phyloP scores from a whole-genome alignment of 441 rosid species.

The Eruca vesicaria region DNA sequence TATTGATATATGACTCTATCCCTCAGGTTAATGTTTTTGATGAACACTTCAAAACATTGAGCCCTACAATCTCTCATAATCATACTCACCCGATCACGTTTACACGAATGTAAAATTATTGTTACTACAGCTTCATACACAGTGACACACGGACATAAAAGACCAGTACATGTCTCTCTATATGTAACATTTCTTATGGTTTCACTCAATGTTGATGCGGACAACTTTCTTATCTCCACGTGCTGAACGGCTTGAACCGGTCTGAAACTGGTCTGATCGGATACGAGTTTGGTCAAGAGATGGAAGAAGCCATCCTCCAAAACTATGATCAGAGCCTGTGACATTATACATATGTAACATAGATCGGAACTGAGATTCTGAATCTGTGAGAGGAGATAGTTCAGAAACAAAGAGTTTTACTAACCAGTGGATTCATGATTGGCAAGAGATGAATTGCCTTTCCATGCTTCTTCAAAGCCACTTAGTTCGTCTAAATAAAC shows the following conservation, averaged over 20 bases:
- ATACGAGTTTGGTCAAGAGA: slow-evolving; percentile 17
- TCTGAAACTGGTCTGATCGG: not conserved
- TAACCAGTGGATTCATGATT: slow-evolving; percentile 41
- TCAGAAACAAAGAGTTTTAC: not conserved
- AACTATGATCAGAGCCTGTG: slow-evolving; percentile 38
- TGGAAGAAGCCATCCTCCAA: slow-evolving; percentile 48
- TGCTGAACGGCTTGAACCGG: slow-evolving; percentile 20
- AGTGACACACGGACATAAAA: no score
- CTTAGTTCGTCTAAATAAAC: slow-evolving; percentile 54
- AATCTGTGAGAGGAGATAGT: not conserved
- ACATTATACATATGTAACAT: not conserved
- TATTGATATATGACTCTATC: no score
- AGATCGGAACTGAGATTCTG: not conserved
- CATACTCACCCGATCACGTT: not conserved
- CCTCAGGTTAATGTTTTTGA: no score
- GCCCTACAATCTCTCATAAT: no score
- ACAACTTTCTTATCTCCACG: slow-evolving; percentile 53
- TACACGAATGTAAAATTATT: not conserved
- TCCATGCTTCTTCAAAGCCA: slow-evolving; percentile 74
- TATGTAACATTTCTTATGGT: not conserved
- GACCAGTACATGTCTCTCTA: not conserved
- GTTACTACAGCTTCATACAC: not conserved
- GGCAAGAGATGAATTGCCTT: slow-evolving; percentile 44
- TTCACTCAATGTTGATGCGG: slow-evolving; percentile 75
- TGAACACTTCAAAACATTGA: no score